A percentile compares a stretch with the other conserved stretches of the same genome.
These are phyloP conservation scores for Alternaria postmessia DNA, from an alignment of 2,329 filamentous ascomycete genomes.

Conservation along the genomic window DNA sequence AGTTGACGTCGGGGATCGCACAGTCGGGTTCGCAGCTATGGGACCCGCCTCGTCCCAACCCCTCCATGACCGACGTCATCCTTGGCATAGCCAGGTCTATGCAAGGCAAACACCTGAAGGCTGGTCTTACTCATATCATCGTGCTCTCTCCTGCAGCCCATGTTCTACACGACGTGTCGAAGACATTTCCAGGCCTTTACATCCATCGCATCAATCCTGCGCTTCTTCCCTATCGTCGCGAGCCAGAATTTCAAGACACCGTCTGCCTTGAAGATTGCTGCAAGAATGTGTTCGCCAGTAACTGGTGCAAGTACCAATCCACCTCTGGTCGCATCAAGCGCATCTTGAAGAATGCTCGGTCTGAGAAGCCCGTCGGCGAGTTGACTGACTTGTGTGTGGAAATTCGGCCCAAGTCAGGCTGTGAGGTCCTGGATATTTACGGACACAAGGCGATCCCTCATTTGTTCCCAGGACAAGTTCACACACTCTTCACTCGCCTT, in stretches of 20 bases:
- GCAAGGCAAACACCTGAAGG: constrained; percentile 18
- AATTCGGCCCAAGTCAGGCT: constrained; percentile 33
- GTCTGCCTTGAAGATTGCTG: constrained; percentile 34
- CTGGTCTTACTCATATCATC: constrained; percentile 36
- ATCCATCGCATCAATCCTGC: constrained; percentile 43
- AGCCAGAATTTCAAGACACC: constrained; percentile 17
- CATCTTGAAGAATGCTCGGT: constrained; percentile 39
- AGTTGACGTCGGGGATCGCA: constrained; percentile 28
- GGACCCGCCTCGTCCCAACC: constrained; percentile 41
- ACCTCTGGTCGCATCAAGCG: constrained; percentile 30
- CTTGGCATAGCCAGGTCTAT: constrained; percentile 34
- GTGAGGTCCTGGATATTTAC: constrained; percentile 29
- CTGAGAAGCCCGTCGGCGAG: constrained; percentile 29
- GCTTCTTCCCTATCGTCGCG: constrained; percentile 29
- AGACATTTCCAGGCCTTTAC: constrained; percentile 27
- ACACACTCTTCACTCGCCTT: constrained; percentile 34
- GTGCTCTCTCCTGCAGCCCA: constrained; percentile 36
- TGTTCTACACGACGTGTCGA: constrained; percentile 34
- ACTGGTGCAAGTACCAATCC: constrained; percentile 37
- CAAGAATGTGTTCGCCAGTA: constrained; percentile 36
- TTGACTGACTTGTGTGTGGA: constrained; percentile 34
- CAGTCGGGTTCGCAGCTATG: constrained; percentile 33
- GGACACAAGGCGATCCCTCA: constrained; percentile 27
- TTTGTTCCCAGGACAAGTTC: constrained; percentile 39
- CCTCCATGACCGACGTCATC: constrained; percentile 39